Base-by-base conservation (phyloP, 768 basidiomycete genomes). In the Fistulinella prunicolor region DNA sequence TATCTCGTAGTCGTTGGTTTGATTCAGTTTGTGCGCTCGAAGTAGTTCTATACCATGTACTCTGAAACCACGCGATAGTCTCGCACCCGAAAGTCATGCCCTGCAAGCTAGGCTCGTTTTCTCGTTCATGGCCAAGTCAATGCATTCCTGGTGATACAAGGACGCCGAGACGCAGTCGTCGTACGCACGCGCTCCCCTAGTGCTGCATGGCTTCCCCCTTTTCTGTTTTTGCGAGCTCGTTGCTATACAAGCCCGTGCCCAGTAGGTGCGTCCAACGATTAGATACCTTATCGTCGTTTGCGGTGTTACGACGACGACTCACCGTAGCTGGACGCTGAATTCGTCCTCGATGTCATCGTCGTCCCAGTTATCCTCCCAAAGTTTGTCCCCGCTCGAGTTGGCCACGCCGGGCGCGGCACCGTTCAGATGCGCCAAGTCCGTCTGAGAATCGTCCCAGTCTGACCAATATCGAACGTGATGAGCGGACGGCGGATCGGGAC, bases 311-410 rank as follows among this genome's bases (percentile, higher is more conserved):
- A 7, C 2, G 9, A 14, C 2, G 8, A 53, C 88, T 58, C 64
- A 94, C 96, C 96, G 82, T 57, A 99, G 73, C 70, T 96, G 93
- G 44, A 89, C 84, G 59, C 91, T 94, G 64, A 99, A 99, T 56
- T 96, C 93, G 59, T 97, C 94, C 65, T 95, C 95, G 52, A 96
- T 85, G 69, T 98, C 95, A 70, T 99, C 96, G 59, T 99, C 96
- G 61, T 99, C 96, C 96, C 96, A 99, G 66, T 97, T 97, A 59
- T 98, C 96, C 74, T 99, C 96, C 96, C 96, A 99, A 10, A 99
- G 73, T 61, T 93, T 90, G 68, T 96, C 85, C 16, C 89, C 88
- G 35, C 85, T 85, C 28, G 86, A 86, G 58, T 83, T 85, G 3
- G 85, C 89, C 12, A 76, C 82, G 4, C 86, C 87, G 3, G 87